Evolutionary conservation across 2,329 filamentous ascomycete genomes (phyloP), one percentile per base, ranked within the genome.

Genomic region (Hypomyces rosellus): DNA sequence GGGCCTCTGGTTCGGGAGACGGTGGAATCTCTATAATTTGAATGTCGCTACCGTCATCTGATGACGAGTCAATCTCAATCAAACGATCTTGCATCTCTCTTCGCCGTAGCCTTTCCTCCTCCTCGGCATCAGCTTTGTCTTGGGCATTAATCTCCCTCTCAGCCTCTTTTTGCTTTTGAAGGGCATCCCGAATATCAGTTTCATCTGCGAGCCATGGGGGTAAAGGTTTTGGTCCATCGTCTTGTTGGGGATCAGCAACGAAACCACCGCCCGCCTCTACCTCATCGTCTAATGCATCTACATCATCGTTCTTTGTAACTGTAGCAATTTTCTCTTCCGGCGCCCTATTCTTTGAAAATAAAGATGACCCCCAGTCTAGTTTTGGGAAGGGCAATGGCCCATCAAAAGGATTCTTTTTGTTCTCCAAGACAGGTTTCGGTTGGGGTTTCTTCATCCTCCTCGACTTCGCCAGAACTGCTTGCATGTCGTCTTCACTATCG

Each of bases 351-450:
- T 73, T 75, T 5, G 68, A 68, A 53, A 82, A 83, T 2, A 83
- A 72, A 1, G 75, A 78, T 2, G 80, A 84, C 46, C 80, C 84
- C 75, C 79, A 83, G 41, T 86, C 82, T 1, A 96, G 75, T 62
- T 89, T 92, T 59, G 96, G 90, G 61, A 99, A 99, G 0, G 93
- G 93, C 5, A 99, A 68, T 0, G 91, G 89, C 0, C 92, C 92
- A 56, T 81, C 81, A 61, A 95, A 82, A 0, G 81, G 75, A 58
- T 82, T 81, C 56, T 79, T 81, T 34, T 77, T 73, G 45, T 80
- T 82, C 9, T 76, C 65, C n/a, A 68, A 61, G 3, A 71, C 61
- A 2, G 66, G 65, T 39, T 66, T 70, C 15, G 65, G 65, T 39
- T 65, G 63, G 3, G 65, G 56, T 38, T 75, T 76, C 62, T 82